Evolutionary conservation across 768 basidiomycete genomes (phyloP), one percentile per base, ranked within the genome.

Genomic region (Leucocoprinus birnbaumii): DNA sequence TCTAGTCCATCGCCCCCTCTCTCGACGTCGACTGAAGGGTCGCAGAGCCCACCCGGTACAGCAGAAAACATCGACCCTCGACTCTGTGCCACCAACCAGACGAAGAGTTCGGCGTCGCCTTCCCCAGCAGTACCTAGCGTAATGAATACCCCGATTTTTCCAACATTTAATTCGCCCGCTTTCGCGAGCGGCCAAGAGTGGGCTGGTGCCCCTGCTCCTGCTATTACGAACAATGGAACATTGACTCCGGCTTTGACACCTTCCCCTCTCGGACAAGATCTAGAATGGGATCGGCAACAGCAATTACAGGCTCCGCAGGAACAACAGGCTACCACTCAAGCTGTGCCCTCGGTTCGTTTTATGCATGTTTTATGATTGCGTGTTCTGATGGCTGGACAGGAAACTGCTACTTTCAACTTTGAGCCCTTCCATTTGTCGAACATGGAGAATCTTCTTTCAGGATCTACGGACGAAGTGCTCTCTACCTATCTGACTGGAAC

Each of bases 401-500:
- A 63, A n/a, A 48, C 63, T 56, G 9, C 66, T 51, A 38, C 63
- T 48, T 65, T 68, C 42, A 56, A 62, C 51, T 35, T 63, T 24
- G 57, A 61, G 41, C 52, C 61, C 6, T 47, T 57, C 46, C 48
- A 42, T 16, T 48, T 53, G 35, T 34, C 43, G n/a, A 48, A 49
- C 27, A 19, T 55, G 47, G 64, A 59, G 26, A 51, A 48, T 21
- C 27, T 47, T 48, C 42, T 55, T 22, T 48, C 45, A 7, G 46
- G 26, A 41, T 47, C 25, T 21, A 51, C 66, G 16, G 48, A 64
- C 18, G 65, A 69, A 5, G 58, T 66, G 8, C 53, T 72, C 38
- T 65, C 67, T 25, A 66, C 67, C 3, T 58, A 71, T 24, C 42
- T 75, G 19, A 64, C 69, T 9, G 58, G 61, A 7, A 69, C 72